Percentiles rank a stretch among this genome's conserved stretches.
phyloP scores from a whole-genome alignment of 495 filamentous ascomycete genomes.

The Penicillium antarcticum region DNA sequence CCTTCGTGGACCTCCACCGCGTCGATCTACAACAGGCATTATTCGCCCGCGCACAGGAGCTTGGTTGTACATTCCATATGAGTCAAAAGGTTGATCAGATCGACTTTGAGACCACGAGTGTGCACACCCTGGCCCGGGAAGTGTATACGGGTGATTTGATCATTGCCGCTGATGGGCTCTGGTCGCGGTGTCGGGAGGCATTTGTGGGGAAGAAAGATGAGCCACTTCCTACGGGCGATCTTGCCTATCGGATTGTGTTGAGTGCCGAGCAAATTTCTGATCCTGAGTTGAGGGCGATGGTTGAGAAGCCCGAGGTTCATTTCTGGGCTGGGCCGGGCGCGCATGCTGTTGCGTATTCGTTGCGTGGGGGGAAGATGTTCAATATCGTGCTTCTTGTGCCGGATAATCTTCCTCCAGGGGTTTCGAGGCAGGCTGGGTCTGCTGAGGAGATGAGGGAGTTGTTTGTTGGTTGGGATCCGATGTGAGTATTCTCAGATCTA shows the following conservation, averaged over 20 bases:
- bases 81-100: conserved; percentile 42
- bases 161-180: conserved; percentile 58
- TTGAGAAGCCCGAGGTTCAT: conserved; percentile 56
- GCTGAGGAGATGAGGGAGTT: conserved; percentile 64
- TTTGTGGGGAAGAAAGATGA: conserved; percentile 41
- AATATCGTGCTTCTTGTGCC: conserved; percentile 70
- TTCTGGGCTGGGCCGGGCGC: conserved; percentile 69
- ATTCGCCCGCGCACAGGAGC: conserved; percentile 45
- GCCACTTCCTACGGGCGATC: conserved; percentile 60
- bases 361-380: conserved; percentile 58
- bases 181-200: conserved; percentile 46
- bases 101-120: conserved; percentile 29
- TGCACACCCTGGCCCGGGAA: conserved; percentile 23
- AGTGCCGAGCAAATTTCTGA: conserved; percentile 41
- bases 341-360: conserved; percentile 64
- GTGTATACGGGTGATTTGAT: conserved; percentile 48
- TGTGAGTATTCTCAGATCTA: conserved; percentile 16
- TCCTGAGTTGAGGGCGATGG: conserved; percentile 45
- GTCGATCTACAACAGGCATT: conserved; percentile 55
- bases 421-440: conserved; percentile 51
- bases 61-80: conserved; percentile 50
- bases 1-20: conserved; percentile 58
- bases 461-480: conserved; percentile 58
- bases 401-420: conserved; percentile 59
- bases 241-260: conserved; percentile 69